A percentile compares a stretch with the other conserved stretches of the same genome.
phyloP scores from a whole-genome alignment of 2,329 filamentous ascomycete genomes.

The Colletotrichum sp. region DNA sequence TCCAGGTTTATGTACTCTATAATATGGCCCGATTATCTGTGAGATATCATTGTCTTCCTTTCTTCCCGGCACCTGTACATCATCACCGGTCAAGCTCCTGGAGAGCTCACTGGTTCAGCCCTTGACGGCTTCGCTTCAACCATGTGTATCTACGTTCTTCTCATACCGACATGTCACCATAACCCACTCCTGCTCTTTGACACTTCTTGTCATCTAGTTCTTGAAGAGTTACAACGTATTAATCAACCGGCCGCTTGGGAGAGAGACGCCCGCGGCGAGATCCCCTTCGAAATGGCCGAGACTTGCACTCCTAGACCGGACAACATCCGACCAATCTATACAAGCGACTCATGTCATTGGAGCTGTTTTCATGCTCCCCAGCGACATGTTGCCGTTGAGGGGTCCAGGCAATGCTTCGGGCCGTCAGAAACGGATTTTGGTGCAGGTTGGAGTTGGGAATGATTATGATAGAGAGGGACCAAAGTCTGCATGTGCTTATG shows the following conservation, averaged over 20 bases:
- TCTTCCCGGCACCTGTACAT: not conserved
- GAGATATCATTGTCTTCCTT: not conserved
- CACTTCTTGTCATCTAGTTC: not conserved
- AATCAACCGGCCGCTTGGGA: not conserved
- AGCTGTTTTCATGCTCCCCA: not conserved
- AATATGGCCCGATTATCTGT: not conserved
- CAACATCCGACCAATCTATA: not conserved
- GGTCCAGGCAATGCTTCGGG: fast-evolving
- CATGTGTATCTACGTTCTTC: not conserved
- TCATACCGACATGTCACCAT: not conserved
- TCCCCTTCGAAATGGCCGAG: not conserved
- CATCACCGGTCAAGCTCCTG: not conserved
- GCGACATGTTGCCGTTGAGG: not conserved
- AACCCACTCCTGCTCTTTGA: not conserved
- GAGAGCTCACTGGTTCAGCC: not conserved
- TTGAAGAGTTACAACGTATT: not conserved
- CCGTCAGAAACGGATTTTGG: not conserved
- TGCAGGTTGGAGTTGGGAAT: not conserved
- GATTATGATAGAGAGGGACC: fast-evolving
- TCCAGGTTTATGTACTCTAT: not conserved
- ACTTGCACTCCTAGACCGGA: fast-evolving
- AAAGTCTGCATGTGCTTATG: not conserved
- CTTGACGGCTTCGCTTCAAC: not conserved
- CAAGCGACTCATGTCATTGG: not conserved
- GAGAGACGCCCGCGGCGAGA: not conserved